Base-by-base conservation (phyloP, 768 basidiomycete species). In the Pleurotus salmoneostramineus region DNA sequence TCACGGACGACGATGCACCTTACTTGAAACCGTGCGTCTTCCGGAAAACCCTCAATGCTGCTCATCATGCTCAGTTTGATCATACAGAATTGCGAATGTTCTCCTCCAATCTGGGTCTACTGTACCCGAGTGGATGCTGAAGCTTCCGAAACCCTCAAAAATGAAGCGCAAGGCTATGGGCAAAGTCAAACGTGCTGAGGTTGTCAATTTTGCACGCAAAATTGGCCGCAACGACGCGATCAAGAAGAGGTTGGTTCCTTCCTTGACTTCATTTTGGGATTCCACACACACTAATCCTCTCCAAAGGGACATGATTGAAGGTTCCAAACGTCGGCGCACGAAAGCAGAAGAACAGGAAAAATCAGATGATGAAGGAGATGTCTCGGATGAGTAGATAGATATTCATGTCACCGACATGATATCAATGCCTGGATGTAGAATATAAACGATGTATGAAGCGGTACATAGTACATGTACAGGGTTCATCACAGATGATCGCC, bases 51-150 rank as follows among this genome's bases (percentile, higher is more conserved):
- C 55, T 32, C 49, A 27, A 51, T 31, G 48, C 49, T 32, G 14
- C 63, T 50, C 57, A 47, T 56, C 60, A 32, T 33, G 32, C 43
- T 27, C 17, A 21, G 49, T 43, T 37, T 44, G 37, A 37, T 44
- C 32, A 32, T 43, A 45, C 31, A 96, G 93, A 49, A 91, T 98
- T 68, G 96, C 95, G 51, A 98, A 98, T 68, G 92, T 98, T n/a
- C 83, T 98, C 59, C 77, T 91, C 17, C 89, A 95, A 66, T 95
- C 95, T 0, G 95, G 96, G 3, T 96, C 91, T 58, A 72, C 80
- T 2, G 95, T 97, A 0, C 93, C 95, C 1, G 91, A 94, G 21
- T 99, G 95, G 92, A 98, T 98, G 62, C 69, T 91, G n/a, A 89
- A 90, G 62, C 79, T 99, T n/a, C 90, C 90, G 17, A 95, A 92